Evolutionary conservation across 331 rosid species (phyloP).

Genomic region (Saraca asoca): DNA sequence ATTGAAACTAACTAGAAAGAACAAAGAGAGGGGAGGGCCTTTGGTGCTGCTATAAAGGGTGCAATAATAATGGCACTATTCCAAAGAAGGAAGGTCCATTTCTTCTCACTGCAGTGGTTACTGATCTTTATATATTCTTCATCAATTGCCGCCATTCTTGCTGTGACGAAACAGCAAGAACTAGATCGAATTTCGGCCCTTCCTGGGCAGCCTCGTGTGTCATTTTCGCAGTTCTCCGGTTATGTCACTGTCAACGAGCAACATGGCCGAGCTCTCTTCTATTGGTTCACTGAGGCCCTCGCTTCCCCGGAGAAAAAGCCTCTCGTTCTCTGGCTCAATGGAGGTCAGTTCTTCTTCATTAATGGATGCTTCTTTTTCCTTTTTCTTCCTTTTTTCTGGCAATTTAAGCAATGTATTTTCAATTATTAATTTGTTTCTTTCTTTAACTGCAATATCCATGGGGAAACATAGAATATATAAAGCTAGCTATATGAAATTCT

Average conservation of each 20-base stretch:
- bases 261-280: constrained; percentile 82
- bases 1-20: too few species aligned
- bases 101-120: constrained; percentile 12
- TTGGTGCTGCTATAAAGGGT: constrained; percentile 13
- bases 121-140: not conserved
- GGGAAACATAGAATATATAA: too few species aligned
- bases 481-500: too few species aligned
- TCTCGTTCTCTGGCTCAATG: constrained; percentile 88
- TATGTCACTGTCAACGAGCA: constrained; percentile 63
- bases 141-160: not conserved
- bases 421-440: too few species aligned
- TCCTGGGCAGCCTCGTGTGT: constrained; percentile 75
- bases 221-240: constrained; percentile 75
- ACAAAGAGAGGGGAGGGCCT: not conserved
- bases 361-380: too few species aligned
- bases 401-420: too few species aligned
- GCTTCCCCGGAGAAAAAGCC: constrained; percentile 56
- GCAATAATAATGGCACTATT: constrained; percentile 28
- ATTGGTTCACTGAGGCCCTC: constrained; percentile 69
- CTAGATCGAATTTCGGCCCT: constrained; percentile 58
- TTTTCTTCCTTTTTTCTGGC: too few species aligned
- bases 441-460: too few species aligned
- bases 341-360: constrained; percentile 51
- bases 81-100: constrained; percentile 19
- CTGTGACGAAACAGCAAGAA: constrained; percentile 46